Evolutionary conservation across 2,329 filamentous ascomycete species (phyloP).

Genomic region (Orbilia javanica): DNA sequence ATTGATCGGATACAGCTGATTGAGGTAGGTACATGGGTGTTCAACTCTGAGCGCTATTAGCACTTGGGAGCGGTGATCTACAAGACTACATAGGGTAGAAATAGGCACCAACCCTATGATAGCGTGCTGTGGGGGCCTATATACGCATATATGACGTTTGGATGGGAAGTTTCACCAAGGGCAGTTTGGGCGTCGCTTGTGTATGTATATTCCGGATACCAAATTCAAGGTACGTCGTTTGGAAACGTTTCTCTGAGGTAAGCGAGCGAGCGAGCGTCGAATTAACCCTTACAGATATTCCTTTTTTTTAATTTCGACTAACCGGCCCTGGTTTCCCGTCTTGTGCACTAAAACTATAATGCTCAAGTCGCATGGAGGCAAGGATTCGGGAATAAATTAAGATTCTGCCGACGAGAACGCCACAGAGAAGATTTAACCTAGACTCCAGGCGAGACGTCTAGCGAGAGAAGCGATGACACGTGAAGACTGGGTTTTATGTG

Average conservation of each 20-base stretch:
- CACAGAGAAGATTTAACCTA: neutral
- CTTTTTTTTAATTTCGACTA: conserved; percentile 10
- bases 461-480: conserved; percentile 35
- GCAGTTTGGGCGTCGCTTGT: neutral
- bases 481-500: neutral
- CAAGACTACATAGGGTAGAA: no score
- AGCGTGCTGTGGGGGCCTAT: no score
- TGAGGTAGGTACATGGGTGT: no score
- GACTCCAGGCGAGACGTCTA: conserved; percentile 18
- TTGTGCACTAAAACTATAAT: neutral
- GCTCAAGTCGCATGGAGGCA: conserved; percentile 11
- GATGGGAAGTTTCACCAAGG: no score
- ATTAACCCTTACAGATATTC: neutral
- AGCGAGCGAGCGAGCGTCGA: conserved; percentile 2
- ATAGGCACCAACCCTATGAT: no score
- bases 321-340: conserved; percentile 35
- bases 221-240: neutral
- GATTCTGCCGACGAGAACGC: conserved; percentile 23
- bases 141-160: no score
- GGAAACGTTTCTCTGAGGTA: neutral
- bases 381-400: conserved; percentile 30
- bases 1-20: no score
- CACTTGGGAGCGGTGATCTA: no score
- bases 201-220: neutral
- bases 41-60: no score